Evolutionary conservation across 1,284 basidiomycete species (phyloP).

Genomic region (Sanghuangporus sanghuang): DNA sequence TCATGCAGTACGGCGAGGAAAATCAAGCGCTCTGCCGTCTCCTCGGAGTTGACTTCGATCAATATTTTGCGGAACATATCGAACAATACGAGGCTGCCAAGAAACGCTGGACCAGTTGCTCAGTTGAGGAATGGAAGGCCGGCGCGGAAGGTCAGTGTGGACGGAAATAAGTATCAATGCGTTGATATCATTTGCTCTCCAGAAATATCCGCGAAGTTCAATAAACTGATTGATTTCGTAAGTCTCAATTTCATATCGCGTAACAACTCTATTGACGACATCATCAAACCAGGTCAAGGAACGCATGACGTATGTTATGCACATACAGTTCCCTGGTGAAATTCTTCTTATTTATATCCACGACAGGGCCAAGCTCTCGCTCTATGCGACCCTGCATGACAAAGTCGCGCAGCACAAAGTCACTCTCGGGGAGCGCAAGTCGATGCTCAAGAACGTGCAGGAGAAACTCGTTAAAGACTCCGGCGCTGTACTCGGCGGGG

Average conservation of each 20-base stretch:
- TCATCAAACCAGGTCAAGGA: slow-evolving; percentile 16
- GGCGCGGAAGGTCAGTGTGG: slow-evolving; percentile 17
- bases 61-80: slow-evolving; percentile 14
- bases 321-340: neutral
- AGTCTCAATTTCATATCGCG: neutral
- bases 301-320: slow-evolving; percentile 18
- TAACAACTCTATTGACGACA: neutral
- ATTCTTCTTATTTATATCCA: neutral
- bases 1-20: neutral
- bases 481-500: slow-evolving; percentile 16
- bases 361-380: slow-evolving; percentile 17
- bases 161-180: neutral
- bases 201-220: slow-evolving; percentile 18
- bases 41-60: slow-evolving; percentile 17
- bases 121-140: slow-evolving; percentile 20
- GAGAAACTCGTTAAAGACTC: slow-evolving; percentile 19
- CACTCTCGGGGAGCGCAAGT: slow-evolving; percentile 7
- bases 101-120: slow-evolving; percentile 18
- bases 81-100: slow-evolving; percentile 19
- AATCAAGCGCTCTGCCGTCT: slow-evolving; percentile 11
- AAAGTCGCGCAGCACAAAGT: slow-evolving; percentile 16
- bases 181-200: neutral
- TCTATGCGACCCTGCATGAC: slow-evolving; percentile 17
- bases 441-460: slow-evolving; percentile 14
- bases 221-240: slow-evolving; percentile 18